phyloP scores from a whole-genome alignment of 1,284 basidiomycete genomes.

The Laetiporus sulphureus region DNA sequence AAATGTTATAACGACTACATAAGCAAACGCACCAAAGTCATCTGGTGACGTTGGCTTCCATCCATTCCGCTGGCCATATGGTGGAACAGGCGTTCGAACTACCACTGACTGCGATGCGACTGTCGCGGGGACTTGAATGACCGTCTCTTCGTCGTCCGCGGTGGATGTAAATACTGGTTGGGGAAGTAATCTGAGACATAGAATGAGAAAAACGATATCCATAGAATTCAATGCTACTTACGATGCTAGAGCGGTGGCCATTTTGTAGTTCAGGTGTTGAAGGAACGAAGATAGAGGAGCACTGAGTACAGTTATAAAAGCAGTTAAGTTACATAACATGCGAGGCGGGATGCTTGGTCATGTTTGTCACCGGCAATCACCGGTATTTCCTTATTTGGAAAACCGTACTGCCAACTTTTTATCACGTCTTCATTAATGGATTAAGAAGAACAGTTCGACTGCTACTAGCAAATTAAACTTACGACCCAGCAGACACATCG shows the following conservation, averaged over 20 bases:
- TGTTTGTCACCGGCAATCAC: no score
- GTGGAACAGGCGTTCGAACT: slow-evolving; percentile 53
- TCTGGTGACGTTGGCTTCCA: slow-evolving; percentile 84
- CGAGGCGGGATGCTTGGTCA: no score
- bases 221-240: no score
- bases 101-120: slow-evolving; percentile 38
- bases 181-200: slow-evolving; percentile 64
- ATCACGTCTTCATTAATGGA: no score
- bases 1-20: neutral
- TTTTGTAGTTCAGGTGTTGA: slow-evolving; percentile 13
- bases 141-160: slow-evolving; percentile 57
- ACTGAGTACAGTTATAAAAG: neutral
- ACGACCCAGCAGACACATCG: no score
- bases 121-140: slow-evolving; percentile 25
- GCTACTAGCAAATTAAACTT: no score
- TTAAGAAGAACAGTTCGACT: no score
- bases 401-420: no score
- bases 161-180: slow-evolving; percentile 51
- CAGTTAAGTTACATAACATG: neutral
- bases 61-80: slow-evolving; percentile 79
- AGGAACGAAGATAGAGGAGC: slow-evolving; percentile 1
- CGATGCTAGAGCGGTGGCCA: slow-evolving; percentile 33
- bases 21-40: slow-evolving; percentile 70
- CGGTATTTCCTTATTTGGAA: no score
- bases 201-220: no score